Percentiles rank a stretch among this genome's conserved stretches.
phyloP scores from a whole-genome alignment of 441 rosid genomes.

The Jatropha multifida region DNA sequence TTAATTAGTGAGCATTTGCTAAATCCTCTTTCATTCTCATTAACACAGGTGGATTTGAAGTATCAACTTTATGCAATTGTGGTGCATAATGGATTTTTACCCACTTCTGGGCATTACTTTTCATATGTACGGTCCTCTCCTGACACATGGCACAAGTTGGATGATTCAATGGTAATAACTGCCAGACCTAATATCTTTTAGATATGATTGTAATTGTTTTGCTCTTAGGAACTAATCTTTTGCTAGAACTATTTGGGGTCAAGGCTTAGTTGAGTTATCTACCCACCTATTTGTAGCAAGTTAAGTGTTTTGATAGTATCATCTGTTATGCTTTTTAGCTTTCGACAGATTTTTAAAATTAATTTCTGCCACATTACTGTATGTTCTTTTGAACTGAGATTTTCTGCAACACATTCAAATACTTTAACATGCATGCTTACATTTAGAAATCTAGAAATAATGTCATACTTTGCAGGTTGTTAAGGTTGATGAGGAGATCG shows the following conservation, averaged over 20 bases:
- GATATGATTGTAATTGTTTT: constrained; percentile 3
- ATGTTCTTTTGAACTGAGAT: background rate
- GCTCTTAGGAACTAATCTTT: background rate
- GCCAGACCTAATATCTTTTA: constrained; percentile 11
- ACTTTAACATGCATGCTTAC: background rate
- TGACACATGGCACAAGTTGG: constrained; percentile 64
- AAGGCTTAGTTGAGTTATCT: background rate
- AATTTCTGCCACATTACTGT: background rate
- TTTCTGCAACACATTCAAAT: background rate
- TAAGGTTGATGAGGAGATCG: constrained; percentile 47
- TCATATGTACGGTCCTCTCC: constrained; percentile 68
- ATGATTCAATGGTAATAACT: constrained; percentile 56
- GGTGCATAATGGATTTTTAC: constrained; percentile 58
- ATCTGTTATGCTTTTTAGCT: background rate
- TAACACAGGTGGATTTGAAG: constrained; percentile 45
- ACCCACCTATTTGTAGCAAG: background rate
- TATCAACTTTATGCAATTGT: constrained; percentile 75
- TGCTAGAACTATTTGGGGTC: background rate
- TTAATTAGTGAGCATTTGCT: background rate
- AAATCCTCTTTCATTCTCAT: constrained; percentile 7
- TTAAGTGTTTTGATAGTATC: background rate
- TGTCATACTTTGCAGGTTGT: constrained; percentile 43
- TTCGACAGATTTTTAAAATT: background rate
- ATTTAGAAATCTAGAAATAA: background rate
- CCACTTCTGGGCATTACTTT: constrained; percentile 72